Evolutionary conservation across 441 rosid genomes (phyloP), one percentile per base, ranked within the genome.

Genomic region (Biscutella laevigata): DNA sequence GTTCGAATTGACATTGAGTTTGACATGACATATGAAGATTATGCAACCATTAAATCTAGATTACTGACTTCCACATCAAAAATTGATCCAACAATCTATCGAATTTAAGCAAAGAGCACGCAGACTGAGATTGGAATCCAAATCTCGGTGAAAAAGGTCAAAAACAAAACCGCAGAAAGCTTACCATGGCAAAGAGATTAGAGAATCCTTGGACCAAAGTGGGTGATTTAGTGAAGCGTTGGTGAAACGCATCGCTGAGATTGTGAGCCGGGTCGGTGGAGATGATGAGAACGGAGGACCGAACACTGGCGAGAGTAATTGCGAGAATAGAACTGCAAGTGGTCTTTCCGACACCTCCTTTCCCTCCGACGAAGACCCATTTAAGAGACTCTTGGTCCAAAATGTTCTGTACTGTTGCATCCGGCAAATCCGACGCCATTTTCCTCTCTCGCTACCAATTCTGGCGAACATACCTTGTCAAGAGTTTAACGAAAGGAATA

Each of bases 191-290:
- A 36, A 79, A 94, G 24, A 94, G 76, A 80, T 94, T 94, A 70
- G 82, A 52, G 82, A 94, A 94, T 7, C 97, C 97, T 73, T 81
- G 77, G 44, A 88, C 94, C 68, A 94, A 59, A 67, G 95, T 78
- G 2, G 97, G 99, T 3, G 76, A 61, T 73, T 79, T 92, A 15
- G 95, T 81, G 68, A 94, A 94, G 8, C 97, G 84, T 51, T 94
- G 96, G 59, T 94, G 99, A 73, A 94, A 94, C 4, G 97, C 97
- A 64, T 94, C 95, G 70, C 97, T 94, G 68, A 88, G 97, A 72
- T 94, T 94, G 76, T 94, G 99, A 71, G 99, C 99, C 1, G 99
- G 99, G 60, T 94, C 99, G 30, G 99, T 94, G 67, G 99, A 94
- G 57, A 94, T 94, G 73, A 94, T 88, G 71, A 94, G 71, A 26